Evolutionary conservation across 1,284 basidiomycete genomes (phyloP).

Genomic region (Apiotrichum veenhuisii): DNA sequence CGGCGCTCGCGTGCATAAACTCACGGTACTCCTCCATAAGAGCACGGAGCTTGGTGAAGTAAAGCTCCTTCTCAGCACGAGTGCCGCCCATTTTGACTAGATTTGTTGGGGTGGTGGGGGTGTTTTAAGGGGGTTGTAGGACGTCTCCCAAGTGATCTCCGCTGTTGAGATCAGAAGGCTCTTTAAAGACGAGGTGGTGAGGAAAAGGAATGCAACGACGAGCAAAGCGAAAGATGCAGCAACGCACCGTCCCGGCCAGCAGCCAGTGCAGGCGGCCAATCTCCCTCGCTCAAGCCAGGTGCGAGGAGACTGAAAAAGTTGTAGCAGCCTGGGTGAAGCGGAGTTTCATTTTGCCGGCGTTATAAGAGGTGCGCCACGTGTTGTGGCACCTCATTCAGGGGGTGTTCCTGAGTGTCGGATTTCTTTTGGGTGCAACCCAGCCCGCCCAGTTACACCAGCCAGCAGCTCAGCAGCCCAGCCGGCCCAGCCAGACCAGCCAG

Average conservation of each 20-base stretch:
- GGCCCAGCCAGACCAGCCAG: too few species aligned
- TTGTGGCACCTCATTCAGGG: too few species aligned
- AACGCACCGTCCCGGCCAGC: background rate
- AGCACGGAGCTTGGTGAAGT: conserved; percentile 93
- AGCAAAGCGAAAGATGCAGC: background rate
- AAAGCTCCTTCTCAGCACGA: conserved; percentile 84
- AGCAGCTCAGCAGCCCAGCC: too few species aligned
- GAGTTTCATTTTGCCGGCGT: background rate
- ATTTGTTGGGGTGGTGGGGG: conserved; percentile 24
- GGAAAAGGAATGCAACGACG: conserved; percentile 12
- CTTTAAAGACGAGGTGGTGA: conserved; percentile 48
- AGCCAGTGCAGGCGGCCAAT: background rate
- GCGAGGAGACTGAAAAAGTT: too few species aligned
- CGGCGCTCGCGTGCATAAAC: conserved; percentile 40
- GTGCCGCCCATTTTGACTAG: conserved; percentile 76
- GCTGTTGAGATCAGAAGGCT: conserved; percentile 46
- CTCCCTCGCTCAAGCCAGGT: too few species aligned
- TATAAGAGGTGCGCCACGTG: background rate
- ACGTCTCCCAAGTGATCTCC: conserved; percentile 50
- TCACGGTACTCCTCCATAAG: conserved; percentile 84
- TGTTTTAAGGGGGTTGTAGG: conserved; percentile 8
- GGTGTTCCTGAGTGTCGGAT: too few species aligned
- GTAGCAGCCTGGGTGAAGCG: background rate
- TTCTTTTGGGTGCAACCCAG: too few species aligned
- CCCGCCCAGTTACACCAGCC: too few species aligned